Base-by-base conservation (phyloP, 306 rosid species). In the Rosa rugosa region DNA sequence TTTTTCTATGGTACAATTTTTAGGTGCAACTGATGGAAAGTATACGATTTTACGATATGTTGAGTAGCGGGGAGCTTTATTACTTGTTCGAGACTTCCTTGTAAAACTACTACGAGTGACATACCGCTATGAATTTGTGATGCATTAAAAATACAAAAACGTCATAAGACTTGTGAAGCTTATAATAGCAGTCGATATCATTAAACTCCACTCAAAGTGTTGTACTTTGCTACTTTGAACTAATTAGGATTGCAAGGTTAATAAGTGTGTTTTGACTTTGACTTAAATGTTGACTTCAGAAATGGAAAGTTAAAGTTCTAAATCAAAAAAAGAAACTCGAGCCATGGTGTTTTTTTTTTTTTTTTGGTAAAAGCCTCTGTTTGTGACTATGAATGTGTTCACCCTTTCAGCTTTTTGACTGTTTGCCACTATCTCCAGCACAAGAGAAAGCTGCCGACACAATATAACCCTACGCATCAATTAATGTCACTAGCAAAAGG, bases 361-460 rank as follows among this genome's bases (percentile, higher is more conserved):
- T 34, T 34, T 64, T 11, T 18, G 0, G 64, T 62, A 23, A 47
- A 63, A 59, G 82, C 82, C 75, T 59, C 40, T 34, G 20, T 27
- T 10, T 63, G 16, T 64, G 42, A 46, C 44, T 2, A 46, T 10
- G 71, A 11, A 22, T 6, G n/a, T 38, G 5, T 66, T 38, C 25
- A 5, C 45, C 17, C 44, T 38, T 66, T 63, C 11, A 14, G 46
- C 42, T 34, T 41, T 4, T 18, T 18, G 16, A 51, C 45, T 65
- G 71, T 51, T 65, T 40, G 4, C 71, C 80, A 20, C 45, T n/a
- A 47, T 14, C 70, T 45, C 75, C 59, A 9, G 81, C 51, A 25
- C 4, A 7, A 25, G 47, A 79, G 72, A 71, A 77, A 81, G 84
- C 72, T 59, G 83, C 80, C 72, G 87, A 84, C 85, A 63, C n/a